Evolutionary conservation across 1,284 basidiomycete species (phyloP), one percentile per base, ranked within the genome.

Genomic region (Austropuccinia psidii): DNA sequence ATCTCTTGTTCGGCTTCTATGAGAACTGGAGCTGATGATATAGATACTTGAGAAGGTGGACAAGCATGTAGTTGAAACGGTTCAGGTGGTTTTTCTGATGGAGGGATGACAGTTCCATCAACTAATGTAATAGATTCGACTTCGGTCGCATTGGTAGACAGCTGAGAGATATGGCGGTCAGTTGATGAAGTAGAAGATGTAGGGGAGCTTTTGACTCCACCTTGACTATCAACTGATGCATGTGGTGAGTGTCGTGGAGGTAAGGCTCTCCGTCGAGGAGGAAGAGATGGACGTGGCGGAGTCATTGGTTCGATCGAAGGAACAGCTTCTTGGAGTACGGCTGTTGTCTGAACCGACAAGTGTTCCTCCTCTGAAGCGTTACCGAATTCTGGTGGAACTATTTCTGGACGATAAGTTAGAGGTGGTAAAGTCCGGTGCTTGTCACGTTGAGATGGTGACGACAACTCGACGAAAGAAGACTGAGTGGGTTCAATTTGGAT

Each of bases 391-490:
- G n/a, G n/a, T n/a, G n/a, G n/a, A n/a, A n/a, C n/a, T n/a, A n/a
- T n/a, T n/a, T n/a, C n/a, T 49, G 24, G 45, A 58, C 43, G 54
- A n/a, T 55, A 58, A 21, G 66, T 1, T 27, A 68, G 33, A 9
- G 66, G 66, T 52, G 66, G 66, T 39, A 68, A 41, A 7, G 66
- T 68, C 7, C 66, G 66, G 11, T 33, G 9, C 19, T 11, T 31
- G 54, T 45, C 66, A 5, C 33, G 37, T 19, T 9, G 1, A 4
- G 1, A 27, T 33, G 45, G 2, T 15, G 66, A 41, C 27, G 35
- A 31, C 13, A n/a, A 33, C 27, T 5, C 19, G 21, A 31, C 27
- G 17, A 24, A 5, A 4, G 52, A 39, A 21, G 50, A 35, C 5
- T 68, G 37, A 6, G 37, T 52, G 4, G 9, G 11, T 41, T n/a